Conservation (phyloP, 75 land plant species). For the Pseudotsuga menziesii region DNA sequence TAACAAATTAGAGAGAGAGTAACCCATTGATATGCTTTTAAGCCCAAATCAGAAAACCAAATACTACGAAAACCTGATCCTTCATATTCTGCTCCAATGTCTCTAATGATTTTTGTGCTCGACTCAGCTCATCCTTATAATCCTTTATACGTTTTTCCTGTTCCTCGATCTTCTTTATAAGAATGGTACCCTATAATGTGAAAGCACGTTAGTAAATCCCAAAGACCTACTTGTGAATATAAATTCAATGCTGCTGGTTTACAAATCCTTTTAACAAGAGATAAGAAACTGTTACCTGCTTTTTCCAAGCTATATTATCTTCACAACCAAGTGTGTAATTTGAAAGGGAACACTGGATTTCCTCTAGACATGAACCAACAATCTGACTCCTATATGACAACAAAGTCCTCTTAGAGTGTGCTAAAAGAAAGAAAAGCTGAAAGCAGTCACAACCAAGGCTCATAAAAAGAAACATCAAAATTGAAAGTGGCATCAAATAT, state of each 20-base stretch:
- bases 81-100: background rate
- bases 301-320: slow-evolving; percentile 1
- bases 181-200: background rate
- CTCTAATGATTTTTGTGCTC: background rate
- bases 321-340: background rate
- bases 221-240: background rate
- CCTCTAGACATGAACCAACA: background rate
- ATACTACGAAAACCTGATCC: slow-evolving; percentile 5
- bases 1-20: background rate
- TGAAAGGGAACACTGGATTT: background rate
- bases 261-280: background rate
- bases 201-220: background rate
- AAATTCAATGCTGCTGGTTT: background rate
- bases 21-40: background rate
- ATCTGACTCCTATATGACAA: background rate
- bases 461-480: background rate
- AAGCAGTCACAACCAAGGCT: background rate
- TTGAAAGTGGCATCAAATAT: background rate
- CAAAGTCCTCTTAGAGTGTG: background rate
- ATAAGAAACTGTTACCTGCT: background rate
- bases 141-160: background rate
- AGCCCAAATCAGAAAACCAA: background rate
- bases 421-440: background rate
- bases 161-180: slow-evolving; percentile 1
- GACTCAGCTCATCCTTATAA: background rate